Conservation (phyloP, 163 green algal genomes). For the Prototheca wickerhamii region DNA sequence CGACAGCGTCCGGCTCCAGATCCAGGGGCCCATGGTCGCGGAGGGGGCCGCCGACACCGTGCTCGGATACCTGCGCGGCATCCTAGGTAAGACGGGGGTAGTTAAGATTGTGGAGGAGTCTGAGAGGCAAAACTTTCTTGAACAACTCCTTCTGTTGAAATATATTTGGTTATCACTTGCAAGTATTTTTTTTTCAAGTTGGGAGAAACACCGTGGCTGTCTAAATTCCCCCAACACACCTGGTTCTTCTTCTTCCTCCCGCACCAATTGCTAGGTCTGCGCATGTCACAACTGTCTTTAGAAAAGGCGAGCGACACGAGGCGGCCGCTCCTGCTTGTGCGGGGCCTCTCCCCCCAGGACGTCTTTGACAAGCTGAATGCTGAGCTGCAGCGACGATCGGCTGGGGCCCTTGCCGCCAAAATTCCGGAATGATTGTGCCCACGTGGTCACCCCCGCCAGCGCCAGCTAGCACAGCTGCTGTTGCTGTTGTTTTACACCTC, state of each 20-base stretch:
- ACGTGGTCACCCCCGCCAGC: too few species aligned
- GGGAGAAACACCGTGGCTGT: too few species aligned
- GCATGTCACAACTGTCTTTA: background rate
- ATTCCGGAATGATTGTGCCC: background rate
- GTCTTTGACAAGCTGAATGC: background rate
- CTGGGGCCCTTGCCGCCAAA: background rate
- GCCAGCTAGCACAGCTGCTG: too few species aligned
- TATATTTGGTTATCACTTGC: too few species aligned
- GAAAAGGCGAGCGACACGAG: background rate
- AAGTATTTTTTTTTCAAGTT: too few species aligned
- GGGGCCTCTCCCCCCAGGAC: background rate
- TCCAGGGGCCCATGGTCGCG: background rate
- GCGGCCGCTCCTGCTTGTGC: background rate
- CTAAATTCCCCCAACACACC: too few species aligned
- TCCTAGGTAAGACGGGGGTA: background rate
- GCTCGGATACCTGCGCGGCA: background rate
- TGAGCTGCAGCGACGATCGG: background rate
- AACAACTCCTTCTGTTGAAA: too few species aligned
- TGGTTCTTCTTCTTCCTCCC: too few species aligned
- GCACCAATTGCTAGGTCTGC: background rate
- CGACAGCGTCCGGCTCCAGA: slow-evolving; percentile 48
- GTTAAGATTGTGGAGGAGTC: background rate
- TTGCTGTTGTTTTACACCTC: too few species aligned
- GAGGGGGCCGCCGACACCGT: background rate
- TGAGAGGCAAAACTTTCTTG: background rate